Percentiles rank a stretch among this genome's conserved stretches.
phyloP scores from a whole-genome alignment of 371 early-diverging fungal species.

The Mucor racemosus region DNA sequence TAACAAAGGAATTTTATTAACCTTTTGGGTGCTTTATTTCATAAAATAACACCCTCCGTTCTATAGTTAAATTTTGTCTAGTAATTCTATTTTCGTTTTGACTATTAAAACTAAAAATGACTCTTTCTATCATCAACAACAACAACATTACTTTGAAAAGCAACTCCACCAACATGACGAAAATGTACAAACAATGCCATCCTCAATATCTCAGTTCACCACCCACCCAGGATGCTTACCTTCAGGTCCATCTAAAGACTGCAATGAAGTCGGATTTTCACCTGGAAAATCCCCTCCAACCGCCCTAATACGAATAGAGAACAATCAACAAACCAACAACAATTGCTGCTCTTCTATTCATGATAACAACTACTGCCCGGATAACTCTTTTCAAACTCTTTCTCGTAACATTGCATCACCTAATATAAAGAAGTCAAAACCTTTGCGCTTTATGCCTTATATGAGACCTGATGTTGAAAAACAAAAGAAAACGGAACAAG shows the following conservation, averaged over 20 bases:
- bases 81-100: slow-evolving; percentile 19
- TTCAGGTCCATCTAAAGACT: slow-evolving; percentile 6
- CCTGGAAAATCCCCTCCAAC: slow-evolving; percentile 21
- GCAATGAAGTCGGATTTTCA: slow-evolving; percentile 24
- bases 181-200: neutral
- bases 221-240: neutral
- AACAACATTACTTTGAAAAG: slow-evolving; percentile 1
- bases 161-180: slow-evolving; percentile 6
- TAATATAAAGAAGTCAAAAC: neutral
- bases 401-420: slow-evolving; percentile 3
- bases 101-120: slow-evolving; percentile 18
- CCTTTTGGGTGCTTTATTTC: slow-evolving; percentile 14
- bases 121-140: slow-evolving; percentile 11
- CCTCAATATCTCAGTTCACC: neutral
- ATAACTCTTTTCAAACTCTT: slow-evolving; percentile 8
- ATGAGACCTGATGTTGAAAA: neutral
- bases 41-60: neutral
- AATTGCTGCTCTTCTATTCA: slow-evolving; percentile 11
- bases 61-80: neutral
- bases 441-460: slow-evolving; percentile 5
- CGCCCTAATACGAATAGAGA: slow-evolving; percentile 21
- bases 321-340: neutral
- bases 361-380: slow-evolving; percentile 21
- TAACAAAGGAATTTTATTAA: neutral
- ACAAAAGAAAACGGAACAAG: slow-evolving; percentile 5